Percentiles rank a stretch among this genome's conserved stretches.
Conservation (phyloP, 108 stramenopile species). For the Cyclotella cryptica region DNA sequence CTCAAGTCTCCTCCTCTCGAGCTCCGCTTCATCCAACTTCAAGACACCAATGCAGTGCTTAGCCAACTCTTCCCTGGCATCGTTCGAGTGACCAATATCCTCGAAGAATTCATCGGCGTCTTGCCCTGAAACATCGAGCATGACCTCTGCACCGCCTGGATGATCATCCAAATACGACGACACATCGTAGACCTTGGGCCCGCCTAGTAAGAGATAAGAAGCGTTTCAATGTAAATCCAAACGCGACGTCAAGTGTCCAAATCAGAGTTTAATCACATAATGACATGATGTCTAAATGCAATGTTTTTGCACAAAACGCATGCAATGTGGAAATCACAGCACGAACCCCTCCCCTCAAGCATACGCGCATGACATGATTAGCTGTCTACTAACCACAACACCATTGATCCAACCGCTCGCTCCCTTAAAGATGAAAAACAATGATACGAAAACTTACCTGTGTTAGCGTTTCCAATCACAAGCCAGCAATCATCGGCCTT, state of each 20-base stretch:
- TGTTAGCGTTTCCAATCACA: constrained; percentile 92
- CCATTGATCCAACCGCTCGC: too few relatives aligned
- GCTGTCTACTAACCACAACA: not conserved
- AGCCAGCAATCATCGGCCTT: constrained; percentile 92
- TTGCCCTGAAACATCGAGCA: constrained; percentile 92
- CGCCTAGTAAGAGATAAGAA: constrained; percentile 57
- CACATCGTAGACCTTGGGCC: constrained; percentile 97
- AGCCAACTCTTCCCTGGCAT: constrained; percentile 88
- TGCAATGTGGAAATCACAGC: too few relatives aligned
- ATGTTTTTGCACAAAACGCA: too few relatives aligned
- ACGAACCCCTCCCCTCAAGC: not conserved
- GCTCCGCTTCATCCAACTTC: constrained; percentile 72
- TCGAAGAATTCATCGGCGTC: constrained; percentile 98
- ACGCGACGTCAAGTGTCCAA: too few relatives aligned
- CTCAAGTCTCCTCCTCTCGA: constrained; percentile 71
- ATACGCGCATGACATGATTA: not conserved
- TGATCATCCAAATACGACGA: constrained; percentile 97
- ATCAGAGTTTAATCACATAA: too few relatives aligned
- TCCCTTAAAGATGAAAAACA: not conserved
- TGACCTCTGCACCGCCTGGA: constrained; percentile 95
- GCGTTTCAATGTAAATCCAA: too few relatives aligned
- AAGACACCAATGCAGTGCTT: constrained; percentile 83
- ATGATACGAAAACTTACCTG: constrained; percentile 65
- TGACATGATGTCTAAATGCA: too few relatives aligned
- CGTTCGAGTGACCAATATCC: constrained; percentile 97